Evolutionary conservation across 1,284 basidiomycete species (phyloP).

Genomic region (Puccinia triticina): DNA sequence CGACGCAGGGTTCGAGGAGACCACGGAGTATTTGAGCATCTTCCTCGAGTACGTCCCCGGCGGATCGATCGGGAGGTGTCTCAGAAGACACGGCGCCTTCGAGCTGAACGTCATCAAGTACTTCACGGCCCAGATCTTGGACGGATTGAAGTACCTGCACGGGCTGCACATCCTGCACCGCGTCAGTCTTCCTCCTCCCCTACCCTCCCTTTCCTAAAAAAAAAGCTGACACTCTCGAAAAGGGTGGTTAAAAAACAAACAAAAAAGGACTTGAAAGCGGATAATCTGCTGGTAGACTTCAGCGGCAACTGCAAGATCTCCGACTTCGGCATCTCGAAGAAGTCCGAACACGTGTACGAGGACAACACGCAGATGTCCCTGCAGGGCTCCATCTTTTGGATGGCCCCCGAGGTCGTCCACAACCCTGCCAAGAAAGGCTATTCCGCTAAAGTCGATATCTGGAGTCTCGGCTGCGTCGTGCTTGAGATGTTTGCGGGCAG

Average conservation of each 20-base stretch:
- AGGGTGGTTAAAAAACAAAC: neutral
- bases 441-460: constrained; percentile 95
- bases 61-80: constrained; percentile 89
- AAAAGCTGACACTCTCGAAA: too few relatives aligned
- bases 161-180: constrained; percentile 87
- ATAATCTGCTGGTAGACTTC: constrained; percentile 95
- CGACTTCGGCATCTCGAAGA: constrained; percentile 95
- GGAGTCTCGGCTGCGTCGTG: constrained; percentile 95
- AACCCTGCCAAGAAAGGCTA: constrained; percentile 74
- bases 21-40: constrained; percentile 87
- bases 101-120: constrained; percentile 89
- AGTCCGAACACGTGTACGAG: constrained; percentile 76
- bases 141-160: constrained; percentile 91
- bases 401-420: constrained; percentile 95
- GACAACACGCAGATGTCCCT: constrained; percentile 75
- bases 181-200: constrained; percentile 65
- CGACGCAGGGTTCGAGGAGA: constrained; percentile 76
- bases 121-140: constrained; percentile 88
- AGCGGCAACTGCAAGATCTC: constrained; percentile 95
- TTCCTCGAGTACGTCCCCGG: constrained; percentile 99
- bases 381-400: constrained; percentile 97
- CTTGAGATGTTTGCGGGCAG: constrained; percentile 97
- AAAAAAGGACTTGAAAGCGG: constrained; percentile 86
- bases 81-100: constrained; percentile 89
- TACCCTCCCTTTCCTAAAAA: too few relatives aligned